Conservation (phyloP, 495 filamentous ascomycete genomes). For the Terfezia boudieri region DNA sequence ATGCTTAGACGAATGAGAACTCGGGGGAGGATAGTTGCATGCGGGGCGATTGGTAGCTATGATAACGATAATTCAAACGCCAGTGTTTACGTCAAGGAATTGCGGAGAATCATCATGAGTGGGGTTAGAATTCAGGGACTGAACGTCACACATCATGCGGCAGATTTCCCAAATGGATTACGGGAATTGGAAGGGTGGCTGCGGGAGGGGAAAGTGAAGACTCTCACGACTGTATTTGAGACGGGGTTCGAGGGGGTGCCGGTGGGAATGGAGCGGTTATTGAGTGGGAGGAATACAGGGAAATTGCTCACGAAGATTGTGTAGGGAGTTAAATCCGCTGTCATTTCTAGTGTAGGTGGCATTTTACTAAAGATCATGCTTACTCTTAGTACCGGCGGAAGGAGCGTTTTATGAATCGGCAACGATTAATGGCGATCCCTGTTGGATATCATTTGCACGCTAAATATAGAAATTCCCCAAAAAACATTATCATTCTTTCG, state of each 20-base stretch:
- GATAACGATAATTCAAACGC: constrained; percentile 19
- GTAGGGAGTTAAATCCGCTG: constrained; percentile 7
- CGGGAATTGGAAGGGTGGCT: constrained; percentile 30
- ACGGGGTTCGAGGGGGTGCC: constrained; percentile 31
- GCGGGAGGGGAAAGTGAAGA: constrained; percentile 31
- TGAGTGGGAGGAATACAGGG: constrained; percentile 34
- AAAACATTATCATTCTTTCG: too few relatives aligned
- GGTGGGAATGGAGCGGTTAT: constrained; percentile 27
- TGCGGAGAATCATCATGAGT: constrained; percentile 26
- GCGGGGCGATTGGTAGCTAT: constrained; percentile 32
- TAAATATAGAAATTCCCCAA: too few relatives aligned
- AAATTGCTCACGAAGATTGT: constrained; percentile 24
- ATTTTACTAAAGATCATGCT: not conserved
- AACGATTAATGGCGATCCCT: too few relatives aligned
- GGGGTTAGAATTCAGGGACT: constrained; percentile 38
- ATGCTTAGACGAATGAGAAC: constrained; percentile 33
- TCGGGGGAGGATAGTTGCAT: constrained; percentile 37
- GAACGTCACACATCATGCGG: constrained; percentile 32
- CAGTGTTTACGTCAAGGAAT: constrained; percentile 27
- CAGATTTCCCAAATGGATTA: constrained; percentile 22
- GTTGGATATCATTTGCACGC: too few relatives aligned
- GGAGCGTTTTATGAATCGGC: too few relatives aligned
- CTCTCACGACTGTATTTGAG: constrained; percentile 34
- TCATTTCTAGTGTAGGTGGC: not conserved
- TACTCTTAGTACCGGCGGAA: too few relatives aligned